Conservation (phyloP, 495 filamentous ascomycete species). For the Penicillium soppii region DNA sequence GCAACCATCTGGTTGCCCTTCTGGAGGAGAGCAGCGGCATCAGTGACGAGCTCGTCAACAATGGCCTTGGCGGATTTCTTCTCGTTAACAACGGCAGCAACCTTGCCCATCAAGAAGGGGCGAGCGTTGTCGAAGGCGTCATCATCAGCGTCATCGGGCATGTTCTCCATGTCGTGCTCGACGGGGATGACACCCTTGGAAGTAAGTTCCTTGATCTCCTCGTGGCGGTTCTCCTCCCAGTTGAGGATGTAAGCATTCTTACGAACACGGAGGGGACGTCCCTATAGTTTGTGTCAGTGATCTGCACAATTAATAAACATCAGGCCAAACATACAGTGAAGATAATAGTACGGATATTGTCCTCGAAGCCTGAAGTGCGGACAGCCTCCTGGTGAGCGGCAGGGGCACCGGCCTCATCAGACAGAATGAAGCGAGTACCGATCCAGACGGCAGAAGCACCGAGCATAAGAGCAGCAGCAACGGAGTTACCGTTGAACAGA, state of each 20-base stretch:
- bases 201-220: constrained; percentile 90
- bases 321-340: constrained; percentile 66
- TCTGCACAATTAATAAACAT: not conserved
- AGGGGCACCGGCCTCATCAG: constrained; percentile 90
- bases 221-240: constrained; percentile 88
- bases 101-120: constrained; percentile 96
- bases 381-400: constrained; percentile 97
- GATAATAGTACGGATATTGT: constrained; percentile 94
- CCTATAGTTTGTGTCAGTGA: constrained; percentile 44
- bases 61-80: constrained; percentile 90
- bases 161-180: constrained; percentile 88
- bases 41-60: constrained; percentile 90
- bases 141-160: constrained; percentile 67
- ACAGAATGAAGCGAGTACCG: constrained; percentile 91
- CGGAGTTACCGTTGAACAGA: constrained; percentile 86
- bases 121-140: constrained; percentile 89
- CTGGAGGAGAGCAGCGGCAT: constrained; percentile 69
- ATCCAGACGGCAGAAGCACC: constrained; percentile 94
- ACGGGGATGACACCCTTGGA: constrained; percentile 86
- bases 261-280: constrained; percentile 88
- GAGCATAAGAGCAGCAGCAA: constrained; percentile 89
- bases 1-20: constrained; percentile 63
- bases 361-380: constrained; percentile 85
- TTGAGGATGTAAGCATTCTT: constrained; percentile 90
- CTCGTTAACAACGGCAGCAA: constrained; percentile 88